Evolutionary conservation across 495 filamentous ascomycete species (phyloP).

Genomic region (Durotheca rogersii): DNA sequence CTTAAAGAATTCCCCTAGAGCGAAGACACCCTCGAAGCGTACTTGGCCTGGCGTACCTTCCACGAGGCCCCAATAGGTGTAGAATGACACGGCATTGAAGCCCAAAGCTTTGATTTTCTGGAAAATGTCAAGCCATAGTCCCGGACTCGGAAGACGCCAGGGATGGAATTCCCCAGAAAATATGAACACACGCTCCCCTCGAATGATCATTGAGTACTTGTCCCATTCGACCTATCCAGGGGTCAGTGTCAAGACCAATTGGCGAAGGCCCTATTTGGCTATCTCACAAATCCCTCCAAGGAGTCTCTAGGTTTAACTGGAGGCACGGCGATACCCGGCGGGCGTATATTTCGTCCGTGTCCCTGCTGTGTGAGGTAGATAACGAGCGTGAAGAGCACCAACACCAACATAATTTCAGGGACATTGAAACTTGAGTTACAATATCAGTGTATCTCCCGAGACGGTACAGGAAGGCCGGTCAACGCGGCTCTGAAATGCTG

Average conservation of each 20-base stretch:
- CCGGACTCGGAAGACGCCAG: conserved; percentile 69
- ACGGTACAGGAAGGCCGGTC: not conserved
- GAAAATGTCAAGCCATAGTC: conserved; percentile 71
- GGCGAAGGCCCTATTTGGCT: not conserved
- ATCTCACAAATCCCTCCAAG: conserved; percentile 7
- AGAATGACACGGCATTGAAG: conserved; percentile 73
- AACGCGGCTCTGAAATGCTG: not conserved
- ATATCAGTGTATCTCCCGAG: not conserved
- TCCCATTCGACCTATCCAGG: conserved; percentile 61
- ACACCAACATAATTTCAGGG: conserved; percentile 2
- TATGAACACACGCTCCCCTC: conserved; percentile 68
- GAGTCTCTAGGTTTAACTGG: not conserved
- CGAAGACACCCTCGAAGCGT: conserved; percentile 66
- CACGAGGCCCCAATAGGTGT: conserved; percentile 71
- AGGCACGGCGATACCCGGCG: not conserved
- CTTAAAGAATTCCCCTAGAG: conserved; percentile 66
- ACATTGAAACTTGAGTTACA: not conserved
- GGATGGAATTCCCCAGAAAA: conserved; percentile 75
- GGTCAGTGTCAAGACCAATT: not conserved
- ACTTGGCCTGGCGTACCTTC: conserved; percentile 73
- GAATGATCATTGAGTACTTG: conserved; percentile 68
- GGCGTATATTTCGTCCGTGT: not conserved
- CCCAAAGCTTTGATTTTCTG: conserved; percentile 78
- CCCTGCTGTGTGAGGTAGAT: too few relatives aligned
- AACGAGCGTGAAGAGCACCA: not conserved